Conservation (phyloP, 495 filamentous ascomycete genomes). For the Tuber microsphaerosporum region DNA sequence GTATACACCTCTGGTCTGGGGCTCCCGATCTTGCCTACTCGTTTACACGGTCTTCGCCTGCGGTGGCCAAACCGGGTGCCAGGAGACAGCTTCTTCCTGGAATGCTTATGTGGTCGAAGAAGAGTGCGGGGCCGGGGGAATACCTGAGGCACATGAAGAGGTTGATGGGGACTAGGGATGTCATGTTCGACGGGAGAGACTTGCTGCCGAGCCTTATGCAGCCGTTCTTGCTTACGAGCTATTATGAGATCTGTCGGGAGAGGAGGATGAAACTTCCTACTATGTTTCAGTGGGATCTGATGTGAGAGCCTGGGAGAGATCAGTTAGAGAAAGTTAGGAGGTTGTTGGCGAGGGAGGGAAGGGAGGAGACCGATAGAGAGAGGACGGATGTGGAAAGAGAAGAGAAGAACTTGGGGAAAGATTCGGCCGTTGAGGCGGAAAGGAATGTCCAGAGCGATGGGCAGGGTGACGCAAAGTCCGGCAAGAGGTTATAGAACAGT, state of each 20-base stretch:
- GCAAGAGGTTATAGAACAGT: too few relatives aligned
- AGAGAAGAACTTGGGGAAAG: neutral
- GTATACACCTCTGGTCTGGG: slow-evolving; percentile 39
- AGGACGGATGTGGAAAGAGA: neutral
- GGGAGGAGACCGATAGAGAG: neutral
- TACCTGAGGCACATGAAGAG: slow-evolving; percentile 34
- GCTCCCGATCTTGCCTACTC: slow-evolving; percentile 28
- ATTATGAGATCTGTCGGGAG: slow-evolving; percentile 42
- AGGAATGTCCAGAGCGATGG: neutral
- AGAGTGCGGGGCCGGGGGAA: slow-evolving; percentile 6
- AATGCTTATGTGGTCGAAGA: slow-evolving; percentile 40
- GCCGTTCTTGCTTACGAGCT: slow-evolving; percentile 40
- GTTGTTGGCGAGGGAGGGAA: slow-evolving; percentile 7
- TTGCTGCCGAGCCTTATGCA: slow-evolving; percentile 38
- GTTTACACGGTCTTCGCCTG: neutral
- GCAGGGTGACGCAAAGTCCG: neutral
- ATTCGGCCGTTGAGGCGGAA: neutral
- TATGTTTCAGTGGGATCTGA: slow-evolving; percentile 42
- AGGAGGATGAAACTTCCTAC: slow-evolving; percentile 26
- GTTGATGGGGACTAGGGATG: slow-evolving; percentile 34
- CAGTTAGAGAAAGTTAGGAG: slow-evolving; percentile 17
- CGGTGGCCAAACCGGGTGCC: slow-evolving; percentile 14
- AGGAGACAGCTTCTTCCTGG: slow-evolving; percentile 38
- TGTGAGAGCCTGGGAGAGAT: slow-evolving; percentile 33
- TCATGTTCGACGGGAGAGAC: slow-evolving; percentile 32